Percentiles rank a stretch among this genome's conserved stretches.
phyloP scores from a whole-genome alignment of 768 basidiomycete species.

The Tulasnella sp. region DNA sequence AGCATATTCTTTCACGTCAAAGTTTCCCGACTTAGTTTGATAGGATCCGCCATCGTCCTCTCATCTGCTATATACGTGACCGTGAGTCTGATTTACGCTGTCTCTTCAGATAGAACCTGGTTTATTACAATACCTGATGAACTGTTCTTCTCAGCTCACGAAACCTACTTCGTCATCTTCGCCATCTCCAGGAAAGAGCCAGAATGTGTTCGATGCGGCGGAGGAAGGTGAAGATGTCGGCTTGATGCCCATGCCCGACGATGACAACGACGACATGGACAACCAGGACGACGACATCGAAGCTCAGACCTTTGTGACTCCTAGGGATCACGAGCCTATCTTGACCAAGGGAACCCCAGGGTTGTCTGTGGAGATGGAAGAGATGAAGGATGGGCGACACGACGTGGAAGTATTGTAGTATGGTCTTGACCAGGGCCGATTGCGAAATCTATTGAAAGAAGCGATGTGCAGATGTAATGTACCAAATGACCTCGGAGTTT shows the following conservation, averaged over 20 bases:
- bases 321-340: too few species aligned
- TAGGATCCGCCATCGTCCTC: neutral
- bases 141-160: neutral
- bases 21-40: neutral
- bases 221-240: neutral
- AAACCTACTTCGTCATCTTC: neutral
- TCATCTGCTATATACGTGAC: slow-evolving; percentile 5
- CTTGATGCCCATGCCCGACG: neutral
- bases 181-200: neutral
- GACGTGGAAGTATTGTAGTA: too few species aligned
- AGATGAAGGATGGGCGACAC: too few species aligned
- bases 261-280: neutral
- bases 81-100: neutral
- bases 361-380: too few species aligned
- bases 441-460: too few species aligned
- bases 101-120: too few species aligned
- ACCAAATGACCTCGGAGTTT: too few species aligned
- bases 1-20: neutral
- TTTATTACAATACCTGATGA: neutral
- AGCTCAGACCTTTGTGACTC: too few species aligned
- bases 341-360: too few species aligned
- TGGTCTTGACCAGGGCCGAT: too few species aligned
- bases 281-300: neutral
- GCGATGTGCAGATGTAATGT: too few species aligned
- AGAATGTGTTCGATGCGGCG: too few species aligned